These are phyloP conservation scores for Crithidia bombi DNA, from an alignment of 208 protist genomes.

Conservation along the genomic window DNA sequence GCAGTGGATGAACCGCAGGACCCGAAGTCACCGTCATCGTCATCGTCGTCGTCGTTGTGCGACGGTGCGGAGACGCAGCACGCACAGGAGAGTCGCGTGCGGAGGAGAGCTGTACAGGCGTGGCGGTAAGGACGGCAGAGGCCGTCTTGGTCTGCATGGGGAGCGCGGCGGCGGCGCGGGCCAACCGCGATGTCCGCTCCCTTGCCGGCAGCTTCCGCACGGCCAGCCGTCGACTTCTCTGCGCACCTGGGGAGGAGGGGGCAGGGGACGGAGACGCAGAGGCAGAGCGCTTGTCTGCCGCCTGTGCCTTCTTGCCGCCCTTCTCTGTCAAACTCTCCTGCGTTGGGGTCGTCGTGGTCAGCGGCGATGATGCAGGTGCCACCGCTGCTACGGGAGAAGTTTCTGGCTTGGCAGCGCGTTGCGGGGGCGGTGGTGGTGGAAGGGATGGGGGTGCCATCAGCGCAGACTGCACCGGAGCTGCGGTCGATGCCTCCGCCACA, in stretches of 20 bases:
- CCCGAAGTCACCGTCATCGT: background rate
- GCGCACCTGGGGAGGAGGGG: background rate
- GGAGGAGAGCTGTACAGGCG: background rate
- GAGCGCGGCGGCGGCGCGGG: background rate
- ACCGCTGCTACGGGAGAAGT: background rate
- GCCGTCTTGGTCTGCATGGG: background rate
- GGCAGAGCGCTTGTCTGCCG: too few species aligned
- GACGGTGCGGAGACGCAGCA: background rate
- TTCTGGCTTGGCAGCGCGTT: too few species aligned
- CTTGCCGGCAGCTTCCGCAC: background rate
- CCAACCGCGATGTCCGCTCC: background rate
- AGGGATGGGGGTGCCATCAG: too few species aligned
- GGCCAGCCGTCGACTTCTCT: background rate
- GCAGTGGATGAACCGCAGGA: background rate
- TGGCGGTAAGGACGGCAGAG: background rate
- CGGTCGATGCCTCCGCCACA: background rate
- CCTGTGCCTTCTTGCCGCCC: background rate
- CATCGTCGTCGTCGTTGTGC: too few species aligned
- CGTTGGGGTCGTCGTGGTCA: background rate
- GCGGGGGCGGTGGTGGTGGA: too few species aligned
- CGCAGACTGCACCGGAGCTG: too few species aligned
- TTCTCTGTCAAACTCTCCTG: background rate
- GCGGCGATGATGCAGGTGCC: background rate
- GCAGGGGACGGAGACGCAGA: background rate
- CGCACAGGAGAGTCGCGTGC: background rate